Evolutionary conservation across 2,329 filamentous ascomycete species (phyloP), one percentile per base, ranked within the genome.

Genomic region (Lizonia empirigonia): DNA sequence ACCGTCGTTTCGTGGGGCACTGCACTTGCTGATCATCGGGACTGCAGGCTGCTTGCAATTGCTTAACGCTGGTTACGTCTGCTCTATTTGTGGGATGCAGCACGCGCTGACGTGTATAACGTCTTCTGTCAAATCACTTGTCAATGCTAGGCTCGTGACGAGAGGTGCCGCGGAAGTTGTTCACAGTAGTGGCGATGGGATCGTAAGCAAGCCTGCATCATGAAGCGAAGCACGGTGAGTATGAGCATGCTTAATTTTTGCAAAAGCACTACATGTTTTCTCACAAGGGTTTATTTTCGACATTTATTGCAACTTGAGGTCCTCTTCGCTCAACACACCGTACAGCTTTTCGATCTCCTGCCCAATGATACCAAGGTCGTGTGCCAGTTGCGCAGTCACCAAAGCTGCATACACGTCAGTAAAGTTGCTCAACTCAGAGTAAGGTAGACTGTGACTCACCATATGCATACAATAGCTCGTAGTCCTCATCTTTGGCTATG

Each of bases 401-500:
- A 87, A 73, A 18, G 83, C 84, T 85, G 49, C 8, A 12, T 18
- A 2, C 13, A 33, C n/a, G 39, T 53, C 33, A 53, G 50, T 44
- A 40, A 5, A 16, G 4, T 18, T n/a, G 7, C 26, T 38, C 23
- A 15, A 18, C 12, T 35, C 33, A 22, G 7, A 34, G 18, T 32
- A 19, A 12, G 12, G 12, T 7, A 7, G n/a, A n/a, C 5, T 19
- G 7, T 26, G 26, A 76, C 80, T 72, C 68, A 84, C 82, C 90
- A 76, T 96, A 99, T 15, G 93, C 92, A 75, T 97, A 99, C 34
- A 97, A 75, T 60, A 97, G 77, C 57, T 93, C 91, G 71, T 94
- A 97, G 69, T 99, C 94, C 56, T 85, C 83, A 70, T 92, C 89
- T 57, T 85, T 86, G 1, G 85, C 79, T 30, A 75, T 53, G 7